Conservation (phyloP, 768 basidiomycete genomes). For the Macrolepiota dolichaula region DNA sequence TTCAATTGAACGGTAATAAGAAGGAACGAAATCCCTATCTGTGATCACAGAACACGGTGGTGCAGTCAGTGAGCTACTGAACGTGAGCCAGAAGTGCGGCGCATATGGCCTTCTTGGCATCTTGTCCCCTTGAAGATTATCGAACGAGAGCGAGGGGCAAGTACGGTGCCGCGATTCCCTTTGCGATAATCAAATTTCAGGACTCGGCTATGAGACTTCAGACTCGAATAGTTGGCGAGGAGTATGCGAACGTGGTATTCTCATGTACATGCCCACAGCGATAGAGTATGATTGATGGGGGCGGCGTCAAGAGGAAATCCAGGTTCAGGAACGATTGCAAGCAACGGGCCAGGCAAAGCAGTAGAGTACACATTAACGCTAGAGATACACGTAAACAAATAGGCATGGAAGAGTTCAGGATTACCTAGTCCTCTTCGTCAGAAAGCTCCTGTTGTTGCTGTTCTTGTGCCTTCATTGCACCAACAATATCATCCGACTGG, state of each 20-base stretch:
- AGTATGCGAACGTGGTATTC: neutral
- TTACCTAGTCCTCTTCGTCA: conserved; percentile 54
- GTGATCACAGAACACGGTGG: neutral
- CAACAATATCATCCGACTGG: conserved; percentile 73
- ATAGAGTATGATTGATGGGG: neutral
- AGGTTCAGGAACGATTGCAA: neutral
- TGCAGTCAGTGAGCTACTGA: neutral
- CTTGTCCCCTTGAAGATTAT: neutral
- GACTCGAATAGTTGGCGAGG: neutral
- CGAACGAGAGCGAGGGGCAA: neutral
- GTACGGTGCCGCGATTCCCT: neutral
- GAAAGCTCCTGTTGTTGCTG: conserved; percentile 49
- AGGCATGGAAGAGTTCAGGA: neutral
- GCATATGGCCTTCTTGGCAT: neutral
- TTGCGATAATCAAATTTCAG: neutral
- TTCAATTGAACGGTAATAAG: neutral
- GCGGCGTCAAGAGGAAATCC: neutral
- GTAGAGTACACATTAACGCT: conserved; percentile 10
- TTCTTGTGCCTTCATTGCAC: conserved; percentile 80
- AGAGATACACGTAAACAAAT: conserved; percentile 23
- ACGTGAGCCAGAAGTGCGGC: neutral
- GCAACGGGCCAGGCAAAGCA: neutral
- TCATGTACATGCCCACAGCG: neutral
- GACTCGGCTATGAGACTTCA: neutral
- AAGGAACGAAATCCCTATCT: neutral